These are phyloP conservation scores for Penicillium bovifimosum DNA, from an alignment of 495 filamentous ascomycete species.

Conservation along the genomic window DNA sequence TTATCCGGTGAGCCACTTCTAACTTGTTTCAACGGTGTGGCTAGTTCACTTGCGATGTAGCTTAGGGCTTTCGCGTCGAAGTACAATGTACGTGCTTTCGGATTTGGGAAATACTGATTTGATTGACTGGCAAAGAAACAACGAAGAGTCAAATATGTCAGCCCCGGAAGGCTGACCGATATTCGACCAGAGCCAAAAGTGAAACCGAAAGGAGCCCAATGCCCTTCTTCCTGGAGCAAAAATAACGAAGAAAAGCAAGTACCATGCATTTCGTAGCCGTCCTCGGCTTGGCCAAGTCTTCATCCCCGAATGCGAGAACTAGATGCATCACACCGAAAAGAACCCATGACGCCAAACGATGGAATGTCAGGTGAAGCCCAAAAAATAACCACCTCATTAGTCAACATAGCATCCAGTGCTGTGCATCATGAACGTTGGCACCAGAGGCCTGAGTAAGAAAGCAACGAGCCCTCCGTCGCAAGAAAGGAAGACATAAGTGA, in stretches of 20 bases:
- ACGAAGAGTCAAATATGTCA: neutral
- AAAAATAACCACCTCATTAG: conserved; percentile 6
- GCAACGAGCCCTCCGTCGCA: conserved; percentile 14
- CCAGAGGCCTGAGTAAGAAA: conserved; percentile 7
- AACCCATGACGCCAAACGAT: conserved; percentile 26
- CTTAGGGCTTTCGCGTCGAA: neutral
- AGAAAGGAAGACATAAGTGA: conserved; percentile 10
- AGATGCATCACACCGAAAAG: conserved; percentile 9
- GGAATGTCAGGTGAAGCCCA: conserved; percentile 10
- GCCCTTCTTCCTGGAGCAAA: neutral
- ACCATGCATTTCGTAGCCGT: conserved; percentile 9
- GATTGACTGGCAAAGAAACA: neutral
- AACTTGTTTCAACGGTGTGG: neutral
- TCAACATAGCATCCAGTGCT: conserved; percentile 17
- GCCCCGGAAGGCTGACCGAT: neutral
- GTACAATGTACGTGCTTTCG: no score
- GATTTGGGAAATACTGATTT: no score
- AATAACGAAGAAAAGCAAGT: neutral
- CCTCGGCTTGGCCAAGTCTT: conserved; percentile 8
- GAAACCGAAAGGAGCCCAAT: neutral
- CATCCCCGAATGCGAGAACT: conserved; percentile 2
- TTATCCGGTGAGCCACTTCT: neutral
- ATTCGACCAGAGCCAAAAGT: neutral
- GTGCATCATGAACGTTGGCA: conserved; percentile 13
- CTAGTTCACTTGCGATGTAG: neutral